These are phyloP conservation scores for Cystobasidium slooffiae DNA, from an alignment of 1,284 basidiomycete species.

Conservation along the genomic window DNA sequence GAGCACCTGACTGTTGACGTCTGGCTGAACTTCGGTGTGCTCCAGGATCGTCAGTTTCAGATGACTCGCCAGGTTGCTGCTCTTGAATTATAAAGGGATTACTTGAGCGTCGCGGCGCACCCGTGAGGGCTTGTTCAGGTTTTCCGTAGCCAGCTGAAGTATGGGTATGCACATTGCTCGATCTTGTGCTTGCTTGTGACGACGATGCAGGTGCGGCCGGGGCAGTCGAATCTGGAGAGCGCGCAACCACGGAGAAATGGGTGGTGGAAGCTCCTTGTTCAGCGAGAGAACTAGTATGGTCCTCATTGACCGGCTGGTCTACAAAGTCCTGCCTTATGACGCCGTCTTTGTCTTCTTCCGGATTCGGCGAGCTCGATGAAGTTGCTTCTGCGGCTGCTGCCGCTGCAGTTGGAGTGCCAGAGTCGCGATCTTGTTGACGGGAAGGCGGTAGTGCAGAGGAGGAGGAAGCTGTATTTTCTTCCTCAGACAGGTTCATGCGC, in stretches of 20 bases:
- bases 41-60: no score
- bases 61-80: no score
- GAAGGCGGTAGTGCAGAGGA: not conserved
- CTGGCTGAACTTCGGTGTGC: no score
- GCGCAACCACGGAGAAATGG: slow-evolving; percentile 18
- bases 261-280: slow-evolving; percentile 3
- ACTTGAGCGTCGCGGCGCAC: no score
- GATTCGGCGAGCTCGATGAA: not conserved
- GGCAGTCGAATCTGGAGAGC: slow-evolving; percentile 1
- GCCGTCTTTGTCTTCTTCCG: not conserved
- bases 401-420: no score
- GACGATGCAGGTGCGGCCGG: not conserved
- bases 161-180: not conserved
- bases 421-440: no score
- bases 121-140: no score
- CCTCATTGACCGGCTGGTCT: not conserved
- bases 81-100: no score
- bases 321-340: slow-evolving; percentile 10
- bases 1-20: no score
- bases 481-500: not conserved
- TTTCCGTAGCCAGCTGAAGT: not conserved
- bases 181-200: not conserved
- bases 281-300: not conserved
- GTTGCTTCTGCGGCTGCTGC: not conserved
- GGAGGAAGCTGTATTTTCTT: not conserved